These are phyloP conservation scores for Thalia dealbata DNA, from an alignment of 176 grass and related monocot species.

Conservation along the genomic window DNA sequence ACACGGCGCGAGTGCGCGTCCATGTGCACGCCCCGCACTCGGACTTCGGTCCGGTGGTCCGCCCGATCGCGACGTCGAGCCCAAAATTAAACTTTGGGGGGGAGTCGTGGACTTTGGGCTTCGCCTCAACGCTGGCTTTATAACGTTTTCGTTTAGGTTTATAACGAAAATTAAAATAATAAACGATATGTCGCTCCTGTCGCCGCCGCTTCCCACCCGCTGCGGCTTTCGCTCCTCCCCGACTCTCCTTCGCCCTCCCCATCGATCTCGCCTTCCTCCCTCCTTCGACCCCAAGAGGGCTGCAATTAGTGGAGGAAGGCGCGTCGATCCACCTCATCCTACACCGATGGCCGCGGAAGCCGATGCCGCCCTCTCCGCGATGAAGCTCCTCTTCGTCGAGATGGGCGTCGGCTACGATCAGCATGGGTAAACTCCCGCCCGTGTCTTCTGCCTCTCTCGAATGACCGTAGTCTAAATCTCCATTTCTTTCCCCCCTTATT, in stretches of 20 bases:
- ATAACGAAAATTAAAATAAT: too few species aligned
- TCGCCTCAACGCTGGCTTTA: too few species aligned
- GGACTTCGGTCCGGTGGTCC: too few species aligned
- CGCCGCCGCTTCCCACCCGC: neutral
- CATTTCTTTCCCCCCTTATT: neutral
- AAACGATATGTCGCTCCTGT: too few species aligned
- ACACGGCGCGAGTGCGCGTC: too few species aligned
- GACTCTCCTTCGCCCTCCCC: neutral
- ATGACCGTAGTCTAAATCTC: too few species aligned
- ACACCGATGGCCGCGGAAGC: slow-evolving; percentile 11
- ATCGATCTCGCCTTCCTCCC: neutral
- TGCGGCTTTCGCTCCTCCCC: neutral
- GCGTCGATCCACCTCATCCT: neutral
- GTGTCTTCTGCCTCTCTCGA: too few species aligned
- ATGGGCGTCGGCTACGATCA: slow-evolving; percentile 99
- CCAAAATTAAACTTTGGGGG: too few species aligned
- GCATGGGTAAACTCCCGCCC: slow-evolving; percentile 50
- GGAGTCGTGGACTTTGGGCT: too few species aligned
- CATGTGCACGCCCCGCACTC: too few species aligned
- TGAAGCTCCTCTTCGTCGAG: slow-evolving; percentile 91
- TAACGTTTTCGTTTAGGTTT: too few species aligned
- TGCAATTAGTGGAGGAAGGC: neutral
- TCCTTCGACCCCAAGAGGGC: neutral
- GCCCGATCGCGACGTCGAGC: too few species aligned
- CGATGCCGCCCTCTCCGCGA: neutral